Percentiles rank a stretch among this genome's conserved stretches.
Evolutionary conservation across 164 flowering plant species (phyloP).

Genomic region (Saururus chinensis): DNA sequence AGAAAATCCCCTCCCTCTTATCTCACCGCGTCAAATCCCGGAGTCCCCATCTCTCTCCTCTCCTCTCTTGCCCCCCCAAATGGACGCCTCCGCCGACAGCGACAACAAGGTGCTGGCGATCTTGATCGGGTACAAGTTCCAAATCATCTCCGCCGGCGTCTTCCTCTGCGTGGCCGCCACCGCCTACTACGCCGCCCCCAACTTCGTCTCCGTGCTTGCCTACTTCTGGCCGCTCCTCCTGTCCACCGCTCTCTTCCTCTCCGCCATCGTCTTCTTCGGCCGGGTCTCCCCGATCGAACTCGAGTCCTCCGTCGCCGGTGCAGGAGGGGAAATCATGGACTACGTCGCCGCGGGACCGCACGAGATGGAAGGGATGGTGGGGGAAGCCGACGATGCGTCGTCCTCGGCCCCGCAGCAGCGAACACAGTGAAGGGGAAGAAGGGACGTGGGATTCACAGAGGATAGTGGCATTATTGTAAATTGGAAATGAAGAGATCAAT

Average conservation of each 20-base stretch:
- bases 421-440: not conserved
- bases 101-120: conserved; percentile 42
- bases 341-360: conserved; percentile 36
- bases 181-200: conserved; percentile 38
- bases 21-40: no score
- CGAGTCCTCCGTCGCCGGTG: conserved; percentile 35
- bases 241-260: conserved; percentile 58
- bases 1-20: not conserved
- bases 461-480: not conserved
- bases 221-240: conserved; percentile 79
- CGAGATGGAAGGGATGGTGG: not conserved
- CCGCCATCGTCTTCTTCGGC: conserved; percentile 36
- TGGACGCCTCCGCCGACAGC: not conserved
- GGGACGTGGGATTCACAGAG: not conserved
- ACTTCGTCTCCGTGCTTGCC: conserved; percentile 36
- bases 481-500: not conserved
- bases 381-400: not conserved
- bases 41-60: not conserved
- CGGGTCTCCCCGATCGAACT: conserved; percentile 33
- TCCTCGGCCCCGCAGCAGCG: not conserved
- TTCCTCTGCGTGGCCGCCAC: conserved; percentile 1
- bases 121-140: conserved; percentile 43
- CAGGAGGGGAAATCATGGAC: conserved; percentile 41
- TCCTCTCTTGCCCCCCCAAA: not conserved
- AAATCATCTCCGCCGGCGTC: conserved; percentile 16